phyloP scores from a whole-genome alignment of 2,329 filamentous ascomycete genomes.

The Ophiosphaerella narmari region DNA sequence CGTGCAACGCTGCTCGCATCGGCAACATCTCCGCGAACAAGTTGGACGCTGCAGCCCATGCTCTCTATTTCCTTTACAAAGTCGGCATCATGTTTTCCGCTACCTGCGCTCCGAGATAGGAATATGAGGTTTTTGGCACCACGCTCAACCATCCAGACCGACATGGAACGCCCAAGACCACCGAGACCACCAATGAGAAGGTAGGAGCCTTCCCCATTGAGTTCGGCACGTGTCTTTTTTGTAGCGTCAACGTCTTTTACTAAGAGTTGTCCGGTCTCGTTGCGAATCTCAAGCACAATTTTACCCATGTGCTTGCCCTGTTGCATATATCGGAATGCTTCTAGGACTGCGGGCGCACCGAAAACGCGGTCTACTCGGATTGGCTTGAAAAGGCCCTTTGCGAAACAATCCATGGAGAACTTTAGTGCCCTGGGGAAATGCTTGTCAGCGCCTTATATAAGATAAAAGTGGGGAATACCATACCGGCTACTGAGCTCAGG shows the following conservation, averaged over 20 bases:
- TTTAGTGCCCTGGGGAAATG: neutral
- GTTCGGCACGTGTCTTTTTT: neutral
- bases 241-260: neutral
- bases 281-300: conserved; percentile 37
- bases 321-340: conserved; percentile 40
- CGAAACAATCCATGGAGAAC: conserved; percentile 1
- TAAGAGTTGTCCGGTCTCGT: neutral
- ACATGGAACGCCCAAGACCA: conserved; percentile 23
- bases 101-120: conserved; percentile 17
- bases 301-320: conserved; percentile 48
- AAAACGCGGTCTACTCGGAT: conserved; percentile 19
- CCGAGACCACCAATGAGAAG: conserved; percentile 30
- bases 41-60: conserved; percentile 11
- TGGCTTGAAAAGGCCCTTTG: conserved; percentile 9
- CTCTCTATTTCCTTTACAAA: conserved; percentile 10
- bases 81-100: neutral
- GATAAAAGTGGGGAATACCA: neutral
- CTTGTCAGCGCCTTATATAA: neutral
- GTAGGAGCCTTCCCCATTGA: conserved; percentile 14
- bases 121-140: conserved; percentile 22
- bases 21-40: conserved; percentile 9
- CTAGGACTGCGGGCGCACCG: conserved; percentile 22
- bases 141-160: conserved; percentile 19
- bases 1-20: conserved; percentile 2
- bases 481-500: neutral